Base-by-base conservation (phyloP, 2,329 filamentous ascomycete genomes). In the Sporothrix sp. region DNA sequence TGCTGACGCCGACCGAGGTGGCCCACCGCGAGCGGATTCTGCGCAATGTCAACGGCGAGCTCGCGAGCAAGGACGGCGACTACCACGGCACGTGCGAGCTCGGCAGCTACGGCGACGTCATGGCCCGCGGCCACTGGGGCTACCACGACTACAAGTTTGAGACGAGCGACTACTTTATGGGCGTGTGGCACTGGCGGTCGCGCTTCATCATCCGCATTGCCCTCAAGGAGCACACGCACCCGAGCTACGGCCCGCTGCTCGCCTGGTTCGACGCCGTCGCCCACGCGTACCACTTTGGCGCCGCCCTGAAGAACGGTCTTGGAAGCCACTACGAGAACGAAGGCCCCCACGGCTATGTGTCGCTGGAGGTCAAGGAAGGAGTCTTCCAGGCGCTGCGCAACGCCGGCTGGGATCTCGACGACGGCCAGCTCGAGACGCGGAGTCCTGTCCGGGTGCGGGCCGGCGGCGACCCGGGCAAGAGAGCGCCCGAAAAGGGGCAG, bases 1-100 rank as follows among this genome's bases (percentile, higher is more conserved):
- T 86, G 2, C 71, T 87, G 3, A 74, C 73, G 0, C 89, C 88
- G 0, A 66, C 71, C 7, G 71, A 89, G 57, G 81, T 89, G 1
- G 76, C 86, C 0, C 60, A 75, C 44, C 67, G 71, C 43, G 84
- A 88, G 63, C 78, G 73, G 16, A 78, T 88, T 20, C 66, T 96
- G n/a, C 69, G 75, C 43, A 75, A 74, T 66, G 65, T 62, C 49
- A 59, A 62, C 46, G 71, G 62, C 53, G 71, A 70, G 59, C 75
- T 62, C 50, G 71, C 64, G 8, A 67, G 65, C 56, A 64, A 65
- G 56, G 63, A 48, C 18, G 63, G 61, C 49, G 63, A 63, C 20
- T 67, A 66, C 52, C 58, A 51, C 14, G 65, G 65, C 16, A 55
- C 54, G 25, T 66, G 63, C 54, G 58, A 63, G 36, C 63, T 68